phyloP scores from a whole-genome alignment of 352 stramenopile genomes.

The Globisporangium heterothallicum region DNA sequence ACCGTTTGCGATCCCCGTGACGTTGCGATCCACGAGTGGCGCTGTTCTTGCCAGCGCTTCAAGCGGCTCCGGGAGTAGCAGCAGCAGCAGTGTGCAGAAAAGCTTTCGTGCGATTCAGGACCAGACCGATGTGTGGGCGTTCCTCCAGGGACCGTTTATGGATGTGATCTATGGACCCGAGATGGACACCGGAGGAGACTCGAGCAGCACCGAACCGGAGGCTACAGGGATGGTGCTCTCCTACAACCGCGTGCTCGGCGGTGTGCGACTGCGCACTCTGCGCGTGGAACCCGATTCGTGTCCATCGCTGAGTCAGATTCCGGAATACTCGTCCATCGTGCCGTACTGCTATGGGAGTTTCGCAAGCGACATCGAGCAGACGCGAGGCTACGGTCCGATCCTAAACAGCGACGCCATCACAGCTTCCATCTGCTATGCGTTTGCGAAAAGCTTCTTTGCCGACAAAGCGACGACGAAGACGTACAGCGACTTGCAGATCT shows the following conservation, averaged over 20 bases:
- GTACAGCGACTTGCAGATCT: conserved; percentile 51
- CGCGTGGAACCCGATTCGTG: conserved; percentile 53
- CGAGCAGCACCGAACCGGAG: conserved; percentile 2
- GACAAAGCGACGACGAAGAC: conserved; percentile 27
- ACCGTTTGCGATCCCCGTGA: conserved; percentile 29
- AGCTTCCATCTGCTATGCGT: conserved; percentile 31
- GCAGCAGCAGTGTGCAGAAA: conserved; percentile 22
- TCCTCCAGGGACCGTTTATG: conserved; percentile 52
- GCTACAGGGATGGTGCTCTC: conserved; percentile 29
- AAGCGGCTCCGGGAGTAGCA: no score
- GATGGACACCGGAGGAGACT: conserved; percentile 10
- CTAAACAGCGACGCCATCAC: conserved; percentile 51
- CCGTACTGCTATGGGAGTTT: conserved; percentile 63
- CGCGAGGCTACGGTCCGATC: conserved; percentile 44
- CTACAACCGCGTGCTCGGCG: conserved; percentile 47
- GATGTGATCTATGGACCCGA: conserved; percentile 42
- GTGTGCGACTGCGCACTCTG: conserved; percentile 49
- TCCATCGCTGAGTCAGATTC: conserved; percentile 35
- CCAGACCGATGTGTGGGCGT: conserved; percentile 53
- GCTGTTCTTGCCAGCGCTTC: not conserved
- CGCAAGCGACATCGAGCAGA: conserved; percentile 27
- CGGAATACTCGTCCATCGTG: conserved; percentile 54
- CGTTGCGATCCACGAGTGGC: conserved; percentile 11
- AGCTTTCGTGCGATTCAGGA: conserved; percentile 52
- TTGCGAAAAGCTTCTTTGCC: conserved; percentile 46